Conservation (phyloP, 257 asterid genomes). For the Solanum chilense region DNA sequence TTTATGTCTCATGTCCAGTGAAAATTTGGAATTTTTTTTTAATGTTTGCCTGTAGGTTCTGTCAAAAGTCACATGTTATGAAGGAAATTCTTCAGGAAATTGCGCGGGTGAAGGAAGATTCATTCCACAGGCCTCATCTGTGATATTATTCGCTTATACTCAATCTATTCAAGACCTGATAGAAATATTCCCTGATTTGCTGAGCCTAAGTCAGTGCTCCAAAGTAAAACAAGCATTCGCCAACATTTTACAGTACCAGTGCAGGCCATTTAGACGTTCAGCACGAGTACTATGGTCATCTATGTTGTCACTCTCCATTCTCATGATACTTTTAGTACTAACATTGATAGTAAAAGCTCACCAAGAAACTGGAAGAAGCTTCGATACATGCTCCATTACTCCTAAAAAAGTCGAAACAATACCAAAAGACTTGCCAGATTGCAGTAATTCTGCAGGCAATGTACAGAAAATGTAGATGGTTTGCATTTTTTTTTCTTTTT, state of each 20-base stretch:
- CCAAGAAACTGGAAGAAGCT: slow-evolving; percentile 25
- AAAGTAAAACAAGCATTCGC: slow-evolving; percentile 26
- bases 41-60: slow-evolving; percentile 22
- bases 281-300: slow-evolving; percentile 29
- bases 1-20: neutral
- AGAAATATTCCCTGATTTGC: slow-evolving; percentile 31
- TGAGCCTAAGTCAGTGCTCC: slow-evolving; percentile 28
- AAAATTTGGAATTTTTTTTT: neutral
- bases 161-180: slow-evolving; percentile 29
- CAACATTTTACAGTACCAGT: slow-evolving; percentile 22
- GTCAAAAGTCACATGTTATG: slow-evolving; percentile 29
- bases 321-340: slow-evolving; percentile 27
- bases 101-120: slow-evolving; percentile 28
- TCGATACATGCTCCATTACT: slow-evolving; percentile 14
- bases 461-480: neutral
- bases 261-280: slow-evolving; percentile 28
- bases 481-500: neutral
- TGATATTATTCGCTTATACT: slow-evolving; percentile 26
- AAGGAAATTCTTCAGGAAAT: slow-evolving; percentile 7
- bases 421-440: neutral
- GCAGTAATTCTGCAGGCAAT: neutral
- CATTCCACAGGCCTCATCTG: slow-evolving; percentile 23
- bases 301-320: slow-evolving; percentile 26
- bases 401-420: neutral
- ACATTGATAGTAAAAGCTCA: slow-evolving; percentile 27